Conservation (phyloP, 2,329 filamentous ascomycete species). For the Coniella lustricola region DNA sequence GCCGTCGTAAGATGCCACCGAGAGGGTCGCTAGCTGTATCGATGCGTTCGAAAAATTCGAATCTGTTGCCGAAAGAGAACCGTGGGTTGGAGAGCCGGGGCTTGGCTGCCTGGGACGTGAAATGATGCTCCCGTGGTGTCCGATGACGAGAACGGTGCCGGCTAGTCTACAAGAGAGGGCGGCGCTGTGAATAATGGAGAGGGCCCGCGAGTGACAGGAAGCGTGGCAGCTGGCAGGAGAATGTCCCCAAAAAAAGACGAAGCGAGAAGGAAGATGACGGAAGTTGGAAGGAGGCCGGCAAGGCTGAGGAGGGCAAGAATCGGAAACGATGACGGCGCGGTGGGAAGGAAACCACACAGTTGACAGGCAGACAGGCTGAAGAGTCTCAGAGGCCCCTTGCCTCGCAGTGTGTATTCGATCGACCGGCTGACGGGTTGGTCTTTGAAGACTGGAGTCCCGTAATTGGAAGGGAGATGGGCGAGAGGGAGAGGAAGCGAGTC, state of each 20-base stretch:
- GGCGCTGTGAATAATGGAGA: background rate
- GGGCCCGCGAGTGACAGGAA: background rate
- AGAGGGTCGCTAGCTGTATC: background rate
- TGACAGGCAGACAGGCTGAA: background rate
- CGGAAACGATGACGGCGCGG: background rate
- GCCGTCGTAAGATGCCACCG: background rate
- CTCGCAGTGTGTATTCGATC: background rate
- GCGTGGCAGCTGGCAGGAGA: conserved; percentile 2
- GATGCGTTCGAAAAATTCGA: too few species aligned
- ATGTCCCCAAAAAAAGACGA: conserved; percentile 2
- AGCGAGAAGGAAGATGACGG: conserved; percentile 8
- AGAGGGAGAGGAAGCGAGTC: background rate
- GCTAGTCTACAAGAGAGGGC: too few species aligned
- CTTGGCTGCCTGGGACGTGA: too few species aligned
- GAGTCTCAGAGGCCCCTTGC: background rate
- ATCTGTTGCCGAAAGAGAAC: too few species aligned
- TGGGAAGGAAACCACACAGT: background rate
- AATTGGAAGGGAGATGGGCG: background rate
- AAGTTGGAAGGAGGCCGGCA: conserved; percentile 4
- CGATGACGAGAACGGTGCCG: too few species aligned
- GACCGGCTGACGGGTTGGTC: background rate
- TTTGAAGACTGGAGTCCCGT: too few species aligned
- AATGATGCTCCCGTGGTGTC: too few species aligned
- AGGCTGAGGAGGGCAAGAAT: background rate
- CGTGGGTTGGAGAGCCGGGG: too few species aligned